Evolutionary conservation across 2,329 filamentous ascomycete genomes (phyloP).

Genomic region (Ascochyta fabae): DNA sequence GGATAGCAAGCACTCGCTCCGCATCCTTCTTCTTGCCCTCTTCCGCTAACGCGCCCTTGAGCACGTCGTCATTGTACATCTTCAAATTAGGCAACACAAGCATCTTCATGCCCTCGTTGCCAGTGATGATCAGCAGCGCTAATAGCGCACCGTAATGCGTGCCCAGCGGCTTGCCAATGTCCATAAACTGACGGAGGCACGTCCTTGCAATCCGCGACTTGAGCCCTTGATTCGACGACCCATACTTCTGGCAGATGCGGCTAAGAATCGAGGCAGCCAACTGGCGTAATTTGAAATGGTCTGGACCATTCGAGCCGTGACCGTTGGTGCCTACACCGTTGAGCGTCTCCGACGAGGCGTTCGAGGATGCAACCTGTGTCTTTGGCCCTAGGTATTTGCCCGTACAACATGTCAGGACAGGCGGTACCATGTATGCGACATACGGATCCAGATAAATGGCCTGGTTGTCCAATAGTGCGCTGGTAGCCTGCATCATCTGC

Average conservation of each 20-base stretch:
- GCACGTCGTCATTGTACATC: slow-evolving; percentile 64
- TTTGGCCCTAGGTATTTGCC: slow-evolving; percentile 76
- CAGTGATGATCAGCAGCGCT: slow-evolving; percentile 80
- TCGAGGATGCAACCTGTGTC: slow-evolving; percentile 58
- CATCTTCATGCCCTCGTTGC: slow-evolving; percentile 66
- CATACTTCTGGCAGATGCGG: slow-evolving; percentile 80
- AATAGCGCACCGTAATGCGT: slow-evolving; percentile 89
- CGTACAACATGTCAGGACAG: slow-evolving; percentile 89
- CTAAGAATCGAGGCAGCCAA: slow-evolving; percentile 82
- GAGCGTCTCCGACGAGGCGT: slow-evolving; percentile 55
- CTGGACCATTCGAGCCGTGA: slow-evolving; percentile 38
- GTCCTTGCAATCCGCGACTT: slow-evolving; percentile 90
- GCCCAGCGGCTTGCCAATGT: slow-evolving; percentile 80
- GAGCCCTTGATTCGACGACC: slow-evolving; percentile 78
- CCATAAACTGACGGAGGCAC: slow-evolving; percentile 89
- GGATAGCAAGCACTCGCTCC: slow-evolving; percentile 64
- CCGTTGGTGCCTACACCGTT: slow-evolving; percentile 43
- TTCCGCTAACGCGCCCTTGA: slow-evolving; percentile 60
- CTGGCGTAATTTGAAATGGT: slow-evolving; percentile 82
- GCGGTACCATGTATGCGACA: slow-evolving; percentile 75
- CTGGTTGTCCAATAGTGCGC: slow-evolving; percentile 82
- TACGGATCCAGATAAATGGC: slow-evolving; percentile 77
- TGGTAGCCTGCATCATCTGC: slow-evolving; percentile 90
- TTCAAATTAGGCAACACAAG: slow-evolving; percentile 71
- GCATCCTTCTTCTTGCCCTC: slow-evolving; percentile 64